A percentile compares a stretch with the other conserved stretches of the same genome.
phyloP scores from a whole-genome alignment of 345 rosid species.

The Hevea brasiliensis region DNA sequence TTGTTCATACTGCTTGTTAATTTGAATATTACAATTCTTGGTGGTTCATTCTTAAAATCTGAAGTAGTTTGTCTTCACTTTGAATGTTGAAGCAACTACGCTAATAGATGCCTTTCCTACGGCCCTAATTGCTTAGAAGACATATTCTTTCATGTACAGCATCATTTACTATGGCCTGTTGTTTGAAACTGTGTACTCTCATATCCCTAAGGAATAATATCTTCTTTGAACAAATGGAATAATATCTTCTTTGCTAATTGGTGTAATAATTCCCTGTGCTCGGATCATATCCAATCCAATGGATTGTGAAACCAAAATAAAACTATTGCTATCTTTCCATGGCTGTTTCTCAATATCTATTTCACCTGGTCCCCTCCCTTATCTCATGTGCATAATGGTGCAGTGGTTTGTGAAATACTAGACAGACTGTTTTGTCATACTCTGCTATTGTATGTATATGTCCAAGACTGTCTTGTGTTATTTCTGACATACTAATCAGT shows the following conservation, averaged over 20 bases:
- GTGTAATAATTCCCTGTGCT: neutral
- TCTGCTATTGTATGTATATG: neutral
- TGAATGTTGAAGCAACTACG: slow-evolving; percentile 4
- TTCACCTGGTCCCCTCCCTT: slow-evolving; percentile 29
- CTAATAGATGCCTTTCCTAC: slow-evolving; percentile 16
- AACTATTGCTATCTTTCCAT: neutral
- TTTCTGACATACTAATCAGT: slow-evolving; percentile 1
- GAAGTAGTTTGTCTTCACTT: slow-evolving; percentile 1
- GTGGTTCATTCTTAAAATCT: neutral
- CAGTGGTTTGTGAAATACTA: neutral
- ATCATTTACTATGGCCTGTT: neutral
- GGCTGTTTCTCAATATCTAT: slow-evolving; percentile 14
- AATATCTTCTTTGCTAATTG: slow-evolving; percentile 15
- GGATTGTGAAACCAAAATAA: slow-evolving; percentile 9
- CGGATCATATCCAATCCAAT: slow-evolving; percentile 18
- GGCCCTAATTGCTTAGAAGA: neutral
- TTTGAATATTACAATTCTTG: slow-evolving; percentile 3
- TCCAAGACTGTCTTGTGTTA: slow-evolving; percentile 3
- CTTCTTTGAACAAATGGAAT: slow-evolving; percentile 23
- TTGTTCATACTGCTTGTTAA: neutral
- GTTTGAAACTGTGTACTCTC: slow-evolving; percentile 1
- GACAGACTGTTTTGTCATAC: neutral
- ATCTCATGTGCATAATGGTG: slow-evolving; percentile 12
- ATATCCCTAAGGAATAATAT: slow-evolving; percentile 15
- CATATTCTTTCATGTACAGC: slow-evolving; percentile 13